Evolutionary conservation across 1,139 yeast genomes (phyloP).

Genomic region (Sugiyamaella japonica): DNA sequence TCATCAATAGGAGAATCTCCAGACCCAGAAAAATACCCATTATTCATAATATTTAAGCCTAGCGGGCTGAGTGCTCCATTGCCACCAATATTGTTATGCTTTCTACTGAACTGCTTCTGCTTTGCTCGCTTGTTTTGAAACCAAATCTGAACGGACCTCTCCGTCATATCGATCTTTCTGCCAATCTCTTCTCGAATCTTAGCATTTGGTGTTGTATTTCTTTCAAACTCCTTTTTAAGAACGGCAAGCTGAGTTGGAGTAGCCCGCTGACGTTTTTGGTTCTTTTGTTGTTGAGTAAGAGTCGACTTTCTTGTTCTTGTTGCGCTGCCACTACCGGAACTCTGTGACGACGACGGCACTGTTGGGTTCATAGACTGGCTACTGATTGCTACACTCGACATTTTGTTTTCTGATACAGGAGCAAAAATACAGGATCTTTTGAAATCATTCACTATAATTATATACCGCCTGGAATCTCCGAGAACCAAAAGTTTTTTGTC

Average conservation of each 20-base stretch:
- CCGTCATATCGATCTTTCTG: constrained; percentile 78
- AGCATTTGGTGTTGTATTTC: constrained; percentile 55
- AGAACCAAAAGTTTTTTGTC: background rate
- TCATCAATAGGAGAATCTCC: constrained; percentile 13
- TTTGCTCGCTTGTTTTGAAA: constrained; percentile 91
- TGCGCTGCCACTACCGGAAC: background rate
- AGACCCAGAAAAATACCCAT: constrained; percentile 20
- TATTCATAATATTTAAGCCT: constrained; percentile 1
- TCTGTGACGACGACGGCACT: background rate
- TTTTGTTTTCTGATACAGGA: background rate
- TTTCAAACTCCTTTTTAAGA: constrained; percentile 67
- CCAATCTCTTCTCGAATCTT: constrained; percentile 67
- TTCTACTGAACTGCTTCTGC: constrained; percentile 48
- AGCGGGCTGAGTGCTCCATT: constrained; percentile 4
- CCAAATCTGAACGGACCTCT: constrained; percentile 92
- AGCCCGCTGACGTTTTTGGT: constrained; percentile 53
- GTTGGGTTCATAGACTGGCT: background rate
- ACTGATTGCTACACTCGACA: background rate
- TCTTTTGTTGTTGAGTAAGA: constrained; percentile 45
- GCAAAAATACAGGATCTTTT: too few species aligned
- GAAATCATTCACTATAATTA: too few species aligned
- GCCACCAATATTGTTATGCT: constrained; percentile 13
- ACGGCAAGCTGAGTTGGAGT: constrained; percentile 78
- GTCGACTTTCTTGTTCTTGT: constrained; percentile 33
- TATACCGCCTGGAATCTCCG: too few species aligned